phyloP scores from a whole-genome alignment of 2,329 filamentous ascomycete genomes.

The Sporothrix schenckii region DNA sequence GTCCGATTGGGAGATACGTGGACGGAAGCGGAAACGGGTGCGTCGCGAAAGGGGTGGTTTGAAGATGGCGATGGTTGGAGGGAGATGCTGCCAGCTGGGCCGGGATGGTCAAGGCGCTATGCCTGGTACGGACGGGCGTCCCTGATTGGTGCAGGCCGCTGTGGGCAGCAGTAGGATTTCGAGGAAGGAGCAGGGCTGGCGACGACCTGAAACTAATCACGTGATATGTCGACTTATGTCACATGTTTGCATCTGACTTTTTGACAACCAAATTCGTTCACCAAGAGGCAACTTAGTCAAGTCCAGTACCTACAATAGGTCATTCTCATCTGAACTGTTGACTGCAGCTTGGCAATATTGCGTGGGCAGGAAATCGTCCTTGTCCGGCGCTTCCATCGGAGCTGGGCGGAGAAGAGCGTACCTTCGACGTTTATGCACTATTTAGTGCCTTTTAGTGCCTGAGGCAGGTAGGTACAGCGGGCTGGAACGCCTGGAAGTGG shows the following conservation, averaged over 20 bases:
- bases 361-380: neutral
- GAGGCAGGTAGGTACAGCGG: slow-evolving; percentile 5
- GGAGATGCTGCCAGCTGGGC: slow-evolving; percentile 25
- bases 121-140: neutral
- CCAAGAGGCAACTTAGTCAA: too few species aligned
- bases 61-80: slow-evolving; percentile 20
- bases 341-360: neutral
- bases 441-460: neutral
- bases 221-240: neutral
- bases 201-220: neutral
- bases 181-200: neutral
- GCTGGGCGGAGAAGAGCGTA: neutral
- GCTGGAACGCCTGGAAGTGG: neutral
- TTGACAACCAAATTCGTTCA: too few species aligned
- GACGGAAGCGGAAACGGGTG: slow-evolving; percentile 3
- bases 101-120: slow-evolving; percentile 17
- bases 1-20: neutral
- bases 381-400: slow-evolving; percentile 1
- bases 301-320: too few species aligned
- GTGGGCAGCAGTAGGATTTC: neutral
- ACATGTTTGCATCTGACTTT: too few species aligned
- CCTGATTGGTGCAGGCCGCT: slow-evolving; percentile 12
- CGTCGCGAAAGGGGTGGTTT: slow-evolving; percentile 19
- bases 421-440: neutral
- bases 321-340: neutral